These are phyloP conservation scores for Heliosperma pusillum DNA, from an alignment of 148 eudicot genomes.

Conservation along the genomic window DNA sequence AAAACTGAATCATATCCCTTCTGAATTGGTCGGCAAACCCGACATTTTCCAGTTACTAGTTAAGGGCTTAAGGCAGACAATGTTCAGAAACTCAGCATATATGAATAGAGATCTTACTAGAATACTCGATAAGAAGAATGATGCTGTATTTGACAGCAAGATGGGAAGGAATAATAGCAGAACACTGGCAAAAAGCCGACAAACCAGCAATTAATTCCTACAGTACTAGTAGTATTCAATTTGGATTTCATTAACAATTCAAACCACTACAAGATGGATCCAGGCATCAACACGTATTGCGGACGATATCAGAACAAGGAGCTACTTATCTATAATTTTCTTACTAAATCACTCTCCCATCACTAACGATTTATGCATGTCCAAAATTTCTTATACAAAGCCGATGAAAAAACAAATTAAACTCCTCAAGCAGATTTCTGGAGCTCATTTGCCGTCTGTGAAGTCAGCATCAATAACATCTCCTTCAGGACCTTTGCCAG, in stretches of 20 bases:
- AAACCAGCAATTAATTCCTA: background rate
- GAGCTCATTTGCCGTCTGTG: constrained; percentile 68
- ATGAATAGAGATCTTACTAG: too few relatives aligned
- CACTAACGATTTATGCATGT: background rate
- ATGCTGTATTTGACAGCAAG: too few relatives aligned
- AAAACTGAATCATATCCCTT: too few relatives aligned
- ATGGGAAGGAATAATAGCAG: background rate
- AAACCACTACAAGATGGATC: constrained; percentile 1
- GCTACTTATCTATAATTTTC: constrained; percentile 20
- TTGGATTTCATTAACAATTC: constrained; percentile 15
- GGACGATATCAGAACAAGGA: constrained; percentile 14
- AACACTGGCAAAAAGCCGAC: background rate
- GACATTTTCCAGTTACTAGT: too few relatives aligned
- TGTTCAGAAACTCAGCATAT: too few relatives aligned
- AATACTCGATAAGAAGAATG: too few relatives aligned
- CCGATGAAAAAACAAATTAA: constrained; percentile 6
- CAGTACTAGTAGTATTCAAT: constrained; percentile 16
- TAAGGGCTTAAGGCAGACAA: too few relatives aligned
- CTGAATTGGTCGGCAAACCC: too few relatives aligned
- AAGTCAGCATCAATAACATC: constrained; percentile 97
- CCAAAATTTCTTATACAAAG: constrained; percentile 29
- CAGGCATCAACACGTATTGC: constrained; percentile 1
- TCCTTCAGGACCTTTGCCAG: constrained; percentile 75
- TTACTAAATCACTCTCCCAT: constrained; percentile 10
- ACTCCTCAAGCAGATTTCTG: background rate